phyloP scores from a whole-genome alignment of 2,329 filamentous ascomycete species.

The Fusarium nanum region DNA sequence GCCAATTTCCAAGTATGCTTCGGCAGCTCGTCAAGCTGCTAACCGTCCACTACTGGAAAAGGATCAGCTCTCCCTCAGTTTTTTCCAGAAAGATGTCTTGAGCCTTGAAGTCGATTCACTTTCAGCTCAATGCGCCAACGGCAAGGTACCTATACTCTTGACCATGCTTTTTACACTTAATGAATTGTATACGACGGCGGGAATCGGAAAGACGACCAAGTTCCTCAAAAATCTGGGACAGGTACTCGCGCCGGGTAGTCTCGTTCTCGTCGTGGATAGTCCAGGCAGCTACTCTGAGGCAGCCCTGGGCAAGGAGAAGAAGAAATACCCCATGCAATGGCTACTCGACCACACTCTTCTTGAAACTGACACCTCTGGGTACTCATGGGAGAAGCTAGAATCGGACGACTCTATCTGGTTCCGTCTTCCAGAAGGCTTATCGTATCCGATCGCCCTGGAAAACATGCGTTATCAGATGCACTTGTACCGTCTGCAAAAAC shows the following conservation, averaged over 20 bases:
- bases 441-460: slow-evolving; percentile 87
- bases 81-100: slow-evolving; percentile 64
- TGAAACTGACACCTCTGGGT: slow-evolving; percentile 52
- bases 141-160: slow-evolving; percentile 64
- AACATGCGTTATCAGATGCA: slow-evolving; percentile 97
- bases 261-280: slow-evolving; percentile 90
- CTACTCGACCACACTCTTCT: slow-evolving; percentile 85
- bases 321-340: slow-evolving; percentile 93
- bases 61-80: slow-evolving; percentile 54
- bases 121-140: slow-evolving; percentile 45
- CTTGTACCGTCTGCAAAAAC: slow-evolving; percentile 68
- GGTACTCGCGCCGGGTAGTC: slow-evolving; percentile 65
- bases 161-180: slow-evolving; percentile 96
- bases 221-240: slow-evolving; percentile 79
- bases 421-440: slow-evolving; percentile 72
- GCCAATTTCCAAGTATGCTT: slow-evolving; percentile 64
- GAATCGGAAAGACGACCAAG: slow-evolving; percentile 77
- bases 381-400: slow-evolving; percentile 78
- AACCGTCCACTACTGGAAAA: slow-evolving; percentile 59
- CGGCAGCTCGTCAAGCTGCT: slow-evolving; percentile 57
- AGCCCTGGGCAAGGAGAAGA: slow-evolving; percentile 70
- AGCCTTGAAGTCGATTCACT: slow-evolving; percentile 53
- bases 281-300: slow-evolving; percentile 93
- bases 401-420: slow-evolving; percentile 88
- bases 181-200: slow-evolving; percentile 86